phyloP scores from a whole-genome alignment of 1,284 basidiomycete species.

The Boletus smithii region DNA sequence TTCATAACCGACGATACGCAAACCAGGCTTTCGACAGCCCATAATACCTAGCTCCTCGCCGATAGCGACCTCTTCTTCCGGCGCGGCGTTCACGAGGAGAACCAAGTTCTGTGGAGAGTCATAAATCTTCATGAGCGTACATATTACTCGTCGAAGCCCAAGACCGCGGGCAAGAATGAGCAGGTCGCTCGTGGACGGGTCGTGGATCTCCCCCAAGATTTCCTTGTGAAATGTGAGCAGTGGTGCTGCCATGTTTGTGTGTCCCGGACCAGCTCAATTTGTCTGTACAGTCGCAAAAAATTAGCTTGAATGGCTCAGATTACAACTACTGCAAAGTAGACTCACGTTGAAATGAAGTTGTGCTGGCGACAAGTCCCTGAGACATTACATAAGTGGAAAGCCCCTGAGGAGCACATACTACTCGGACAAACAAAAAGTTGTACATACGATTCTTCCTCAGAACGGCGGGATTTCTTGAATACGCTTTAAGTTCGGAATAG shows the following conservation, averaged over 20 bases:
- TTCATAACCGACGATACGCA: constrained; percentile 85
- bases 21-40: constrained; percentile 84
- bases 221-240: constrained; percentile 64
- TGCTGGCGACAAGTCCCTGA: background rate
- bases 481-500: too few relatives aligned
- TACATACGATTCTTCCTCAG: background rate
- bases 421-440: background rate
- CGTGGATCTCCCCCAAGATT: constrained; percentile 65
- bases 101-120: constrained; percentile 85
- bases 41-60: constrained; percentile 91
- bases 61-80: constrained; percentile 87
- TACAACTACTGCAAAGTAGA: background rate
- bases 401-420: background rate
- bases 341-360: background rate
- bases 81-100: constrained; percentile 82
- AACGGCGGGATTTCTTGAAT: too few relatives aligned
- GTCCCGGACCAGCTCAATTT: background rate
- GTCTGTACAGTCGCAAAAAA: background rate
- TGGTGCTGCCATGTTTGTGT: constrained; percentile 25
- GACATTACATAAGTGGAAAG: constrained; percentile 5
- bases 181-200: constrained; percentile 79
- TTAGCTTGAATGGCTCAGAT: constrained; percentile 2
- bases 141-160: constrained; percentile 78
- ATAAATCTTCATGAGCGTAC: constrained; percentile 88
- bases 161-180: constrained; percentile 85